phyloP scores from a whole-genome alignment of 2,329 filamentous ascomycete species.

The Botryosphaeria dothidea region DNA sequence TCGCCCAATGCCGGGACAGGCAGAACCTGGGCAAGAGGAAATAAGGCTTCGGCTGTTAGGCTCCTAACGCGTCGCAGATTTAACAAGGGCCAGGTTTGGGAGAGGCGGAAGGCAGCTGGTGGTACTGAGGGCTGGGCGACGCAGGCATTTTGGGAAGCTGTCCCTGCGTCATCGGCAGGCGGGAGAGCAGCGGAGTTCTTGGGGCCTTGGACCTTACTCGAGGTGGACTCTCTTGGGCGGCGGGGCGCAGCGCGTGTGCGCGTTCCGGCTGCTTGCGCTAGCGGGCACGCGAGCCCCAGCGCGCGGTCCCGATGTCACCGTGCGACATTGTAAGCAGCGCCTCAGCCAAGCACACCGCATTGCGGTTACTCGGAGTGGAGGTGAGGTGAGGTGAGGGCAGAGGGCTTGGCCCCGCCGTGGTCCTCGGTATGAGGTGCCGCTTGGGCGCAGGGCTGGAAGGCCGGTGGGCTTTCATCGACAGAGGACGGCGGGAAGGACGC shows the following conservation, averaged over 20 bases:
- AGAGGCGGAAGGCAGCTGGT: not conserved
- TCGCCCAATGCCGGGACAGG: not conserved
- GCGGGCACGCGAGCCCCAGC: not conserved
- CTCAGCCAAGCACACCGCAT: too few relatives aligned
- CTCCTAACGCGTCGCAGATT: not conserved
- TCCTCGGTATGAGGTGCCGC: too few relatives aligned
- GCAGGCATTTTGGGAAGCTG: not conserved
- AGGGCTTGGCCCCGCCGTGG: too few relatives aligned
- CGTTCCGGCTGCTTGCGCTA: not conserved
- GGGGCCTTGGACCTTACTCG: not conserved
- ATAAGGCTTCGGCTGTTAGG: not conserved
- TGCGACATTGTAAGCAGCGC: not conserved
- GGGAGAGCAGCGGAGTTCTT: not conserved
- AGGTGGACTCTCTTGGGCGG: not conserved
- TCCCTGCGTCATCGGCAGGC: slow-evolving; percentile 2
- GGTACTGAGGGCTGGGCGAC: not conserved
- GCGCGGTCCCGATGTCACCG: not conserved
- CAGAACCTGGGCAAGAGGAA: not conserved
- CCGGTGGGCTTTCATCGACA: too few relatives aligned
- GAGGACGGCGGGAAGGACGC: not conserved
- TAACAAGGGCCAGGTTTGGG: not conserved
- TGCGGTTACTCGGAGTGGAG: too few relatives aligned
- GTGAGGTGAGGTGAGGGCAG: too few relatives aligned
- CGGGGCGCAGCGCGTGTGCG: slow-evolving; percentile 1
- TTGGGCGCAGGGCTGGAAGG: too few relatives aligned